phyloP scores from a whole-genome alignment of 2,329 filamentous ascomycete species.

The Trichoderma sp. region DNA sequence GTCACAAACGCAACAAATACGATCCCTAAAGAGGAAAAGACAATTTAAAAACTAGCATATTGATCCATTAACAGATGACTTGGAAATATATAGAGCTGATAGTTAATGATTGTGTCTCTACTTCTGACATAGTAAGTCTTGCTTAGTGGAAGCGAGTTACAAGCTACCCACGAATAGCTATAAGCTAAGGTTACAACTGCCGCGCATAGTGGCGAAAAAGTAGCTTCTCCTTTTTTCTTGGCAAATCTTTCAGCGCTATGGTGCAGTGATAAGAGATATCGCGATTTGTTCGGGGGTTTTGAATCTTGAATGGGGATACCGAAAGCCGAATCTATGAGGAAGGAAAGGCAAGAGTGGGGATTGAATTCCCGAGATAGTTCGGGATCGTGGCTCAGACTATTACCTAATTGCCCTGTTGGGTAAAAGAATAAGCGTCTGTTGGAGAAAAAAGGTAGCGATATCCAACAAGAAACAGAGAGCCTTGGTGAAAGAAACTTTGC shows the following conservation, averaged over 20 bases:
- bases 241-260: neutral
- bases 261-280: neutral
- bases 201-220: neutral
- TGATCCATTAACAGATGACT: neutral
- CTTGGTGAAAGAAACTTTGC: neutral
- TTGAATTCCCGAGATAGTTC: neutral
- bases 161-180: neutral
- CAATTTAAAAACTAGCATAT: neutral
- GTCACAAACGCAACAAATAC: neutral
- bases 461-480: neutral
- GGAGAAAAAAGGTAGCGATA: neutral
- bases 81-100: neutral
- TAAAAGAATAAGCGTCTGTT: neutral
- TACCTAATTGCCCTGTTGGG: neutral
- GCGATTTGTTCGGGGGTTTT: neutral
- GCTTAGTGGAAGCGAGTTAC: neutral
- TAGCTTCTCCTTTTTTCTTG: neutral
- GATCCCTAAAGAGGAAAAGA: neutral
- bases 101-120: neutral
- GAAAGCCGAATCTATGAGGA: neutral
- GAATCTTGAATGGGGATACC: neutral
- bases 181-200: neutral
- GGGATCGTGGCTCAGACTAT: neutral
- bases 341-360: neutral
- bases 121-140: neutral